These are phyloP conservation scores for Metschnikowia shivogae DNA, from an alignment of 805 yeast genomes.

Conservation along the genomic window DNA sequence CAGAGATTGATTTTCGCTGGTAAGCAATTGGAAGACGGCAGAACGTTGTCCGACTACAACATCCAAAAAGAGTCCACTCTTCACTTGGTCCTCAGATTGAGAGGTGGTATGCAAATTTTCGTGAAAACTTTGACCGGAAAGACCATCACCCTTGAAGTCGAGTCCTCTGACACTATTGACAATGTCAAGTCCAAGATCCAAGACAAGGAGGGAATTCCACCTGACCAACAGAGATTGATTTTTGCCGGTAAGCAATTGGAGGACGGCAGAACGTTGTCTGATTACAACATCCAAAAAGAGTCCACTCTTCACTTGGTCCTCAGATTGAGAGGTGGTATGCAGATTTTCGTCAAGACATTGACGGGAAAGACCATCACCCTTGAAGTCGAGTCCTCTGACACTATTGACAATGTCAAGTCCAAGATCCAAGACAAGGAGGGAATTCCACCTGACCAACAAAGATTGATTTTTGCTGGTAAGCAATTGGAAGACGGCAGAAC, in stretches of 20 bases:
- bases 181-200: constrained; percentile 90
- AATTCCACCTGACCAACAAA: constrained; percentile 96
- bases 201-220: constrained; percentile 97
- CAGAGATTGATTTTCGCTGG: constrained; percentile 45
- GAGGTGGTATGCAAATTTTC: constrained; percentile 60
- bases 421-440: constrained; percentile 98
- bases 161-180: constrained; percentile 96
- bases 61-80: constrained; percentile 43
- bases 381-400: constrained; percentile 96
- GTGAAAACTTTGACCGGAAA: constrained; percentile 57
- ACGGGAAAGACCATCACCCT: constrained; percentile 73
- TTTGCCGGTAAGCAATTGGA: constrained; percentile 96
- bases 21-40: constrained; percentile 43
- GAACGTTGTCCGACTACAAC: constrained; percentile 37
- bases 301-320: constrained; percentile 88
- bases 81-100: constrained; percentile 20
- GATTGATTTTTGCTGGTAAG: constrained; percentile 91
- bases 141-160: constrained; percentile 87
- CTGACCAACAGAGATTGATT: constrained; percentile 89
- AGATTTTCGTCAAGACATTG: constrained; percentile 51
- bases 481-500: constrained; percentile 88
- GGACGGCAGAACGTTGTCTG: constrained; percentile 85
- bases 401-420: constrained; percentile 89
- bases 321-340: constrained; percentile 53
- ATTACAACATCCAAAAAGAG: constrained; percentile 98